Evolutionary conservation across 306 rosid species (phyloP), one percentile per base, ranked within the genome.

Genomic region (Sophora flavescens): DNA sequence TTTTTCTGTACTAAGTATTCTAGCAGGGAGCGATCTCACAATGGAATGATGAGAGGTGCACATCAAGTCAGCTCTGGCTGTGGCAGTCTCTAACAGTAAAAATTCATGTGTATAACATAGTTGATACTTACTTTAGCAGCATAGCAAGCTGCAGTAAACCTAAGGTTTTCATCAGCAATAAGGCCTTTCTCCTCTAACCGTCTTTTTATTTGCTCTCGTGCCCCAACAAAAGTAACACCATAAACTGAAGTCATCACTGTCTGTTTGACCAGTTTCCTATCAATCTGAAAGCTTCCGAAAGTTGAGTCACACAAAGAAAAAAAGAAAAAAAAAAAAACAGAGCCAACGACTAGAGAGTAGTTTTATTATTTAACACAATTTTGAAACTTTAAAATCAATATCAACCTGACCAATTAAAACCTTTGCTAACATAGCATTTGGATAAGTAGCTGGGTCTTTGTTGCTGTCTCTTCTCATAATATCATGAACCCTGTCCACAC

Each of bases 241-340:
- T 90, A 92, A 35, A 92, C 96, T 60, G 97, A 92, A 81, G 96
- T 92, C 97, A 92, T 92, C 63, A 92, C 96, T 15, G 96, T 92
- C 78, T 92, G 96, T 76, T 90, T 92, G 72, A 92, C 97, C 78
- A 90, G 84, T 84, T 90, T 92, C 75, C 96, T 88, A 35, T 92
- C 97, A 70, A 92, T 89, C 97, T 92, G 92, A 72, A 90, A 85
- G 48, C 57, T 72, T 63, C 83, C 78, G 82, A 61, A 82, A 53
- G 45, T 52, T 69, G 45, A 44, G 73, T 14, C 63, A 13, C 70
- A 26, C 18, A 68, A 64, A 9, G 30, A 68, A 64, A 9, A 57
- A 14, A 80, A 70, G 59, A 48, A 61, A 14, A 80, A 70, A 64
- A 48, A 61, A 69, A 60, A 53, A 67, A 47, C 14, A 42, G 39